Evolutionary conservation across 805 yeast species (phyloP), one percentile per base, ranked within the genome.

Genomic region (Cyberlindnera suaveolens): DNA sequence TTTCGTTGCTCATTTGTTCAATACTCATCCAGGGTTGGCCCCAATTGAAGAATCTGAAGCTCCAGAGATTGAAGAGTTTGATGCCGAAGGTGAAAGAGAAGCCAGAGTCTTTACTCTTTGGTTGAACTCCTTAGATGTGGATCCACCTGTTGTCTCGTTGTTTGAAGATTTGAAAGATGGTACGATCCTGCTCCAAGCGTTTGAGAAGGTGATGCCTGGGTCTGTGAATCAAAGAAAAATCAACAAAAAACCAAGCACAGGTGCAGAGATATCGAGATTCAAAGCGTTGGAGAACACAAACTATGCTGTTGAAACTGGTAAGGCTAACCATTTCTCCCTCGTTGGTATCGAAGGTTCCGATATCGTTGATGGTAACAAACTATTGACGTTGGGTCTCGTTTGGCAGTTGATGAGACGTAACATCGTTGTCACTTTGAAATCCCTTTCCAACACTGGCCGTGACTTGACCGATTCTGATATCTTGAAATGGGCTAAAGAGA

Each of bases 371-470:
- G 98, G 97, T 51, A 83, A 82, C 61, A 86, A 85, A 60, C 74
- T 91, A 40, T 74, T 93, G 55, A 88, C 96, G 0, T 75, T 93
- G 54, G 99, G 93, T 13, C 75, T 93, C 43, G 97, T 91, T 32
- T 93, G 99, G 99, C 99, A 93, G 72, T 75, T 93, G 60, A 93
- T 93, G 99, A 81, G 99, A 64, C 79, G 96, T 64, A 93, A 93
- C 66, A 95, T 93, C 56, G 82, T 82, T 48, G 77, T 81, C 53
- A 93, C 99, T 3, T 75, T 93, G 60, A 74, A 83, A 40, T 74
- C 79, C 34, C 71, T 93, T 51, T 74, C 88, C 5, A 70, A 80
- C 32, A 46, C 50, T 45, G 95, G 95, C 49, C 76, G 78, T 55
- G 89, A 83, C 51, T 68, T 90, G 53, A 67, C 86, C 17, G 99